Evolutionary conservation across 106 monocot genomes (phyloP).

Genomic region (Dendrobium nobile): DNA sequence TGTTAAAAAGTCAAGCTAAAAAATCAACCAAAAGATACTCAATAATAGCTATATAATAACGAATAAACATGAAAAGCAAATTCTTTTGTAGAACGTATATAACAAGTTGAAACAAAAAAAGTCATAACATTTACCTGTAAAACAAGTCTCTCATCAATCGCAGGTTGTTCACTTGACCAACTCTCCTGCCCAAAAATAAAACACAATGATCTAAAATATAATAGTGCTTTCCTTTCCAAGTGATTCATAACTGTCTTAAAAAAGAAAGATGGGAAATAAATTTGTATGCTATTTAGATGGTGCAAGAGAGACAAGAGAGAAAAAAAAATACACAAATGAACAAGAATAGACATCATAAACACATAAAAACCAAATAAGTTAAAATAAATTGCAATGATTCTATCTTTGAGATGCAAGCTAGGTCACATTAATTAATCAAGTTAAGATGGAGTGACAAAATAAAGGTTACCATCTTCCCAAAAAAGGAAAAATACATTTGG

Average conservation of each 20-base stretch:
- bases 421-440: background rate
- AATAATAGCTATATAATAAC: background rate
- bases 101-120: background rate
- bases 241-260: background rate
- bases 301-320: background rate
- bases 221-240: background rate
- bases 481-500: background rate
- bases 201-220: background rate
- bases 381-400: background rate
- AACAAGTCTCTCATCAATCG: conserved; percentile 39
- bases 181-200: conserved; percentile 29
- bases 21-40: background rate
- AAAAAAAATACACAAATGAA: background rate
- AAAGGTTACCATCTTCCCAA: background rate
- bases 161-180: conserved; percentile 28
- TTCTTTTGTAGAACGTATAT: background rate
- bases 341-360: background rate
- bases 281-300: background rate
- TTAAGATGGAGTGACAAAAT: background rate
- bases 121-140: conserved; percentile 33
- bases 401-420: background rate
- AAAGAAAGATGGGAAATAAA: background rate
- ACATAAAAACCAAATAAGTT: background rate
- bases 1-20: background rate
- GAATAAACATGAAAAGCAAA: background rate